phyloP scores from a whole-genome alignment of 179 eudicot species.

The Spinacia oleracea region DNA sequence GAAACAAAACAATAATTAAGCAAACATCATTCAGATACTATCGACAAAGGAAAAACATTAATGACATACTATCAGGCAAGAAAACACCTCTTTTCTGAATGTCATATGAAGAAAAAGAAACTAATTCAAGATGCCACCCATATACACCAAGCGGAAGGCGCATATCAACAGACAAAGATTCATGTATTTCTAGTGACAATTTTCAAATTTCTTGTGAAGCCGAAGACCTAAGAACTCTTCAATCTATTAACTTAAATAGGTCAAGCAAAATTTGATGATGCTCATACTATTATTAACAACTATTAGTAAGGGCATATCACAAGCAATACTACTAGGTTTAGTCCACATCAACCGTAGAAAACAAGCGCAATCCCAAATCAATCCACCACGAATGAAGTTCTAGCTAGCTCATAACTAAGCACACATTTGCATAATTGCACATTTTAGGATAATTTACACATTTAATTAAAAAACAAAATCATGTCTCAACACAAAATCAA shows the following conservation, averaged over 20 bases:
- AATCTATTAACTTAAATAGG: not conserved
- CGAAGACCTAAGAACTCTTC: not conserved
- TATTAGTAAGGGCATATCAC: not conserved
- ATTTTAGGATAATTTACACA: not conserved
- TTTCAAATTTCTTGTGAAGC: not conserved
- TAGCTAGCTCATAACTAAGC: not conserved
- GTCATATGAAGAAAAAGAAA: not conserved
- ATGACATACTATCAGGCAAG: not conserved
- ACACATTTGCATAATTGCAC: too few species aligned
- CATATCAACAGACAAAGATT: not conserved
- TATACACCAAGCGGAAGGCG: not conserved
- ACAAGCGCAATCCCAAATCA: not conserved
- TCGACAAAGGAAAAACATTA: not conserved
- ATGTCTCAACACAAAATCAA: not conserved
- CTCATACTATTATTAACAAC: not conserved
- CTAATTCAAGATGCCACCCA: not conserved
- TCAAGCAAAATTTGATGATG: not conserved
- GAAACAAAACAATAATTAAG: conserved; percentile 30
- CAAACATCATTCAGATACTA: conserved; percentile 1
- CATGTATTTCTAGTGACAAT: not conserved
- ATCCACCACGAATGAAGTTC: not conserved
- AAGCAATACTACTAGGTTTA: too few species aligned
- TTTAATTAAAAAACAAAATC: not conserved
- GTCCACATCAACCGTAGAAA: not conserved
- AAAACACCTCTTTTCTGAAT: not conserved